phyloP scores from a whole-genome alignment of 2,329 filamentous ascomycete species.

The Aureobasidium namibiae region DNA sequence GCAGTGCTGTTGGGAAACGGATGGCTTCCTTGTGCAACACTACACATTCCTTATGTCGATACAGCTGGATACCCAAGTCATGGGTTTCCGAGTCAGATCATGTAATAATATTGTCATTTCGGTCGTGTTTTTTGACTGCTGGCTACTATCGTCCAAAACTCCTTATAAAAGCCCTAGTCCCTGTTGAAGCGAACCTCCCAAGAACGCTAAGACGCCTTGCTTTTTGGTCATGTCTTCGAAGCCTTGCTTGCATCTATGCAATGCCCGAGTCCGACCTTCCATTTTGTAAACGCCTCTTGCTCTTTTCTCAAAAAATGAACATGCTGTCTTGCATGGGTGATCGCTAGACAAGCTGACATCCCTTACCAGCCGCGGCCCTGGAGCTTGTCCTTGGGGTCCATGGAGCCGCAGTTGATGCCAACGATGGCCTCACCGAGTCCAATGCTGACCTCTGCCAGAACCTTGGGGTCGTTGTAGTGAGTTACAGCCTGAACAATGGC shows the following conservation, averaged over 20 bases:
- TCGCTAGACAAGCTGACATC: neutral
- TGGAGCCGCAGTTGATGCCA: conserved; percentile 75
- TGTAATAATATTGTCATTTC: neutral
- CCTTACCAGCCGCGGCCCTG: conserved; percentile 74
- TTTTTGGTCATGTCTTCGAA: neutral
- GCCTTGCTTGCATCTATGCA: neutral
- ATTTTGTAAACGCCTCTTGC: neutral
- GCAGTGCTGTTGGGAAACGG: neutral
- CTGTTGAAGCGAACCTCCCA: neutral
- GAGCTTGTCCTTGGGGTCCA: conserved; percentile 74
- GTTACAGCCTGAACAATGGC: conserved; percentile 93
- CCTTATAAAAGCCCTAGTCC: neutral
- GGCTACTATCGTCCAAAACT: neutral
- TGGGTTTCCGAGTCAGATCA: neutral
- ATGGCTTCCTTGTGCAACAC: neutral
- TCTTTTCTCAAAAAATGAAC: neutral
- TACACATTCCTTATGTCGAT: neutral
- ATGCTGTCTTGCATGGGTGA: neutral
- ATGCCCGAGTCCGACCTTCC: neutral
- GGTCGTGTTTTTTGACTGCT: neutral
- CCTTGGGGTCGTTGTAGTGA: conserved; percentile 76
- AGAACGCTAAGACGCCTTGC: conserved; percentile 11
- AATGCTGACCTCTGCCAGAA: conserved; percentile 78
- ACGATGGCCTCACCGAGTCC: conserved; percentile 98
- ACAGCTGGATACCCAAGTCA: neutral